phyloP scores from a whole-genome alignment of 225 moss, liverwort and hornwort species.

The Marchantia paleacea region DNA sequence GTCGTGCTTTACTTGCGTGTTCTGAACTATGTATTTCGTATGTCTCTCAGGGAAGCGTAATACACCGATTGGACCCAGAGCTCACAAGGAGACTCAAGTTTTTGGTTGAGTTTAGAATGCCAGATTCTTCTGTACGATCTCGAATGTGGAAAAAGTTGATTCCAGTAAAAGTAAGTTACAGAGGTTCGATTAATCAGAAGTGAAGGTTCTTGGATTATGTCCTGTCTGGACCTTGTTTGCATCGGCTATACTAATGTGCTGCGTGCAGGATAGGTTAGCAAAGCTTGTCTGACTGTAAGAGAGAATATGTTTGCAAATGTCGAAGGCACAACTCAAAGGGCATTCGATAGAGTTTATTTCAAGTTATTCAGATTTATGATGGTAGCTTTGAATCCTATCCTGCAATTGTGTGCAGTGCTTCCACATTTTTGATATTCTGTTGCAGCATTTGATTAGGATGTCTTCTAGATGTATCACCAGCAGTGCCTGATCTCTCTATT shows the following conservation, averaged over 20 bases:
- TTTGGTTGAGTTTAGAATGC: slow-evolving; percentile 60
- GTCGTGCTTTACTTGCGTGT: background rate
- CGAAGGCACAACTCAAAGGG: background rate
- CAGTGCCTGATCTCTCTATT: too few species aligned
- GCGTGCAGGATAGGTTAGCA: background rate
- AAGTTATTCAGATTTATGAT: background rate
- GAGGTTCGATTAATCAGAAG: background rate
- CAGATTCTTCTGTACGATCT: slow-evolving; percentile 47
- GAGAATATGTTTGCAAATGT: background rate
- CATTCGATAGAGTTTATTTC: background rate
- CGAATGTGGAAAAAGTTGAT: slow-evolving; percentile 62
- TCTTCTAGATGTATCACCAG: too few species aligned
- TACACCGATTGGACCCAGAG: slow-evolving; percentile 56
- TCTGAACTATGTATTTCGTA: background rate
- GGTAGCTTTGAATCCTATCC: background rate
- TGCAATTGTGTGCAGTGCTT: background rate
- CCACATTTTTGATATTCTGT: too few species aligned
- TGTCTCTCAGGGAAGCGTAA: slow-evolving; percentile 46
- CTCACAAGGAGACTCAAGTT: slow-evolving; percentile 54
- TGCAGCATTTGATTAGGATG: too few species aligned
- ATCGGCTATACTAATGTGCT: background rate
- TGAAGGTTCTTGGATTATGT: background rate
- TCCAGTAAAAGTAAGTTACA: slow-evolving; percentile 42
- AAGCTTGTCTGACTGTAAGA: background rate
- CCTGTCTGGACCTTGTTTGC: background rate